Evolutionary conservation across 768 basidiomycete species (phyloP).

Genomic region (Rhodotorula graminis): DNA sequence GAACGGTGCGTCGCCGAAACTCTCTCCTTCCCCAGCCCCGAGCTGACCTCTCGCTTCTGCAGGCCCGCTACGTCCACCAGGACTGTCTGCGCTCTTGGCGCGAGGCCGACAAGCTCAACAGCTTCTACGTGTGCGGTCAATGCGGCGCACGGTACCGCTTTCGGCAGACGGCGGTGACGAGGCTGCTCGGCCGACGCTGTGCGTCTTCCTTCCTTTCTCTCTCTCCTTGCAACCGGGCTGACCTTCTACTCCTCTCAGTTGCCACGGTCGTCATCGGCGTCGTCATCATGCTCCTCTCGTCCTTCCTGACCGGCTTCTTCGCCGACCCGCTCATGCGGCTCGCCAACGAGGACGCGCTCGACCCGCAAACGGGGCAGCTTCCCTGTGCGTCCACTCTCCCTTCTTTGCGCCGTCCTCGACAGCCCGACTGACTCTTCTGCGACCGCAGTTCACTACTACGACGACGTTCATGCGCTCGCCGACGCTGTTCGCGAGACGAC

Average conservation of each 20-base stretch:
- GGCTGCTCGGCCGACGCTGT: background rate
- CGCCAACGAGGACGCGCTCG: background rate
- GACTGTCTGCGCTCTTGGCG: background rate
- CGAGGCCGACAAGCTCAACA: background rate
- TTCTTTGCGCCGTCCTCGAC: background rate
- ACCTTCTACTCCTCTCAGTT: background rate
- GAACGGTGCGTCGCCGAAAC: background rate
- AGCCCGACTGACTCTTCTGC: background rate
- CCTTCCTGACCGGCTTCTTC: background rate
- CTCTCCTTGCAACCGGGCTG: background rate
- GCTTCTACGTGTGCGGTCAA: background rate
- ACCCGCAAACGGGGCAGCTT: background rate
- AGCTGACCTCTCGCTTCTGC: background rate
- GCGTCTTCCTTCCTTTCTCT: background rate
- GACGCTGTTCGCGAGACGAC: background rate
- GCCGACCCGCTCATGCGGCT: background rate
- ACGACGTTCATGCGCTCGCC: background rate
- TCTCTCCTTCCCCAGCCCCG: background rate
- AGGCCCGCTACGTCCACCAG: background rate
- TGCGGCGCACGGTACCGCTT: background rate
- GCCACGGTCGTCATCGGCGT: background rate
- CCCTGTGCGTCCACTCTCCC: too few species aligned
- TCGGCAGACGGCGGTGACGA: background rate
- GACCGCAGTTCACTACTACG: background rate
- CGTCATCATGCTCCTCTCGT: background rate